Base-by-base conservation (phyloP, 148 eudicot species). In the Rheum nobile region DNA sequence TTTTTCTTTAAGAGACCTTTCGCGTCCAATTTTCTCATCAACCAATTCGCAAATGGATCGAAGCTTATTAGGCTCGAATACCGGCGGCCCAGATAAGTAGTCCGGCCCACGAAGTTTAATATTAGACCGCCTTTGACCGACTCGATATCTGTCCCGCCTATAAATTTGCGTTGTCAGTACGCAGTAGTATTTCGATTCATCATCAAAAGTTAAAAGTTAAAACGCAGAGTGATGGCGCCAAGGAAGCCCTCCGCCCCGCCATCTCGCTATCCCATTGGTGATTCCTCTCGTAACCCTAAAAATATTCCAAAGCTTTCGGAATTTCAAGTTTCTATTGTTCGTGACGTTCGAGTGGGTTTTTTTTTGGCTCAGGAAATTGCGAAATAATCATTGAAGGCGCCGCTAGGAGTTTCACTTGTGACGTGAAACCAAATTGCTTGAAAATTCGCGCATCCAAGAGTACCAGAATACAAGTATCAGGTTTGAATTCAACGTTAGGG, bases 281-380 rank as follows among this genome's bases (percentile, higher is more conserved):
- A 35, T 22, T 70, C 29, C 47, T 35, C 38, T 35, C 4, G 6
- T n/a, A 28, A 28, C 70, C 24, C 37, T 31, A 28, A 34, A 65
- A 5, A 28, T 31, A 29, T 29, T 12, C 31, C 59, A 8, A 5
- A 52, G 9, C n/a, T n/a, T n/a, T 52, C 26, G 59, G 5, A n/a
- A 22, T 21, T 46, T 46, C 50, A 0, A n/a, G n/a, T n/a, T n/a
- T 28, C 70, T 4, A 19, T 17, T 65, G 4, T 17, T 65, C 4
- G 31, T 29, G 8, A 28, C 8, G 19, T 19, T 13, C 13, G 21
- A 1, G 26, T 29, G 22, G 2, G 4, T 24, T 67, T 73, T 47
- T 41, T 6, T 48, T 31, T 3, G 43, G 26, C 11, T 48, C 82
- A 90, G 97, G 97, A 19, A 90, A 92, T 71, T 90, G 92, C 67